Base-by-base conservation (phyloP, 768 basidiomycete genomes). In the Astraeus odoratus region DNA sequence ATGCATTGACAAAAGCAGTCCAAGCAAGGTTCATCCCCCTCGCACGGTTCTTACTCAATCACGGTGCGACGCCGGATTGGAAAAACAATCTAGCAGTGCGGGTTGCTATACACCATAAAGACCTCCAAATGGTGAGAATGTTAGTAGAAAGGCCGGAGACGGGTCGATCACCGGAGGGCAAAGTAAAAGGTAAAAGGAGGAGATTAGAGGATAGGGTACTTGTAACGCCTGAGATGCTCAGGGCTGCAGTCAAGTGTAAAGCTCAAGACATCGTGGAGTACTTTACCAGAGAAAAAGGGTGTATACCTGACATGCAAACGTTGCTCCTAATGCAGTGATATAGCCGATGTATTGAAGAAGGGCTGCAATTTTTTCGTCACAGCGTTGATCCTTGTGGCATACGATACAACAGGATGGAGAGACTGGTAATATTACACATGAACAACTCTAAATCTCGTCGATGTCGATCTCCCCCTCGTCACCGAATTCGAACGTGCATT, bases 391-490 rank as follows among this genome's bases (percentile, higher is more conserved):
- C 50, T 39, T 49, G 34, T 39, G 37, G 19, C 15, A n/a, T n/a
- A n/a, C n/a, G 37, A 35, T n/a, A 63, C 58, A 53, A 24, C 37
- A 47, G 9, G 16, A 44, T 39, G 19, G 23, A 35, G 29, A 25
- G 18, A 19, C 42, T 40, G 53, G n/a, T n/a, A 19, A 27, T 13
- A 40, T 8, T 8, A 18, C 52, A 51, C 44, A 49, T 30, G 41
- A 37, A 45, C 18, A 44, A 15, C 29, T 46, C 73, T 76, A 91
- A 67, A 92, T 89, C 61, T 91, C 89, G 60, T 92, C 87, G 65
- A 91, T 87, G 66, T 92, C 88, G 56, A 92, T 75, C 57, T 91
- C 89, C 43, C 78, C 87, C 57, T 87, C 87, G 56, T 90, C 88
- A 30, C 85, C 88, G 58, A 91, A 92, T 68, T 92, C 89, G 71